phyloP scores from a whole-genome alignment of 108 stramenopile species.

The Cylindrotheca fusiformis region DNA sequence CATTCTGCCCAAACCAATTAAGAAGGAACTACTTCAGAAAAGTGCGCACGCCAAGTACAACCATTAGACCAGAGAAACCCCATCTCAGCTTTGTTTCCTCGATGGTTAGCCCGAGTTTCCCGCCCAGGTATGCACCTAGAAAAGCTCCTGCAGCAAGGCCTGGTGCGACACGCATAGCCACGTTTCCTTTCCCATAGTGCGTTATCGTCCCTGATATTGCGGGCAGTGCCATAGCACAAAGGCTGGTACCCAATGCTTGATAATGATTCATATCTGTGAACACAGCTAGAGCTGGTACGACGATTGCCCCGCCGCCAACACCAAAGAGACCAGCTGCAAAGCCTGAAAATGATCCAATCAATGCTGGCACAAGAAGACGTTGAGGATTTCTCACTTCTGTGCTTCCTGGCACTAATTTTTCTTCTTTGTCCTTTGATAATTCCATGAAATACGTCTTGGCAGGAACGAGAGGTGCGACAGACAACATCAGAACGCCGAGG shows the following conservation, averaged over 20 bases:
- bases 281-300: slow-evolving; percentile 81
- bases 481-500: slow-evolving; percentile 84
- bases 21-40: slow-evolving; percentile 4
- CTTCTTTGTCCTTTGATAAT: not conserved
- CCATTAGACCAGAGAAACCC: slow-evolving; percentile 78
- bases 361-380: slow-evolving; percentile 41
- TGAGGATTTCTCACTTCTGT: slow-evolving; percentile 1
- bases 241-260: slow-evolving; percentile 82
- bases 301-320: slow-evolving; percentile 89
- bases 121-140: slow-evolving; percentile 79
- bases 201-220: slow-evolving; percentile 75
- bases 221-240: slow-evolving; percentile 78
- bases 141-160: slow-evolving; percentile 76
- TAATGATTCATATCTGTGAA: slow-evolving; percentile 80
- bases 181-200: slow-evolving; percentile 70
- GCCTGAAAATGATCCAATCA: slow-evolving; percentile 51
- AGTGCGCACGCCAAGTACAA: slow-evolving; percentile 60
- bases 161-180: slow-evolving; percentile 71
- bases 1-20: too few species aligned
- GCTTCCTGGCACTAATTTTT: not conserved
- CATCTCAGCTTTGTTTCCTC: slow-evolving; percentile 63
- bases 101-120: slow-evolving; percentile 52
- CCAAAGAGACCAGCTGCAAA: slow-evolving; percentile 90
- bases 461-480: slow-evolving; percentile 82
- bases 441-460: slow-evolving; percentile 53